These are phyloP conservation scores for Cicer cuneatum DNA, from an alignment of 306 rosid genomes.

Conservation along the genomic window DNA sequence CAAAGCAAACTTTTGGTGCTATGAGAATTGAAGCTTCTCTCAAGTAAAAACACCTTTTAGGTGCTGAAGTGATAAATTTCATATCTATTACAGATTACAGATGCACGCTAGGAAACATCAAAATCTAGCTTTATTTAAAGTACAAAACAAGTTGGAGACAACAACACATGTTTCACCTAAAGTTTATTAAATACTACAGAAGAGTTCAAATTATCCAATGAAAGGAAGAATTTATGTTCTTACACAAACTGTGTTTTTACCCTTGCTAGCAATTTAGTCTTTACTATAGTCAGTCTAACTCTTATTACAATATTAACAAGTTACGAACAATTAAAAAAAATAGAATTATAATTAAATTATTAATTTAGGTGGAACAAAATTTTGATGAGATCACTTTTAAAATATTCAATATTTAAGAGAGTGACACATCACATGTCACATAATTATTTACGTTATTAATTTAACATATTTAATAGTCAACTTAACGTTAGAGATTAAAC, in stretches of 20 bases:
- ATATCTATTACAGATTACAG: slow-evolving; percentile 26
- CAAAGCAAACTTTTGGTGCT: too few relatives aligned
- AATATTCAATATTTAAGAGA: too few relatives aligned
- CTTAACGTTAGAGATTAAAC: too few relatives aligned
- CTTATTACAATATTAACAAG: neutral
- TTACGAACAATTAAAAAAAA: slow-evolving; percentile 4
- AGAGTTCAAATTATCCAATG: slow-evolving; percentile 32
- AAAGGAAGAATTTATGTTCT: slow-evolving; percentile 20
- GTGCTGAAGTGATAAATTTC: slow-evolving; percentile 40
- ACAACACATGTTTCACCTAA: slow-evolving; percentile 46
- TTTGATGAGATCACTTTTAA: too few relatives aligned
- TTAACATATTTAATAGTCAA: too few relatives aligned
- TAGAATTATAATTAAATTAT: neutral
- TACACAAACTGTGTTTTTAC: slow-evolving; percentile 19
- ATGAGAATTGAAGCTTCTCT: slow-evolving; percentile 31
- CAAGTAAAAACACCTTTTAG: slow-evolving; percentile 33
- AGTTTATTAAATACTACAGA: slow-evolving; percentile 39
- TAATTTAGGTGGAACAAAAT: too few relatives aligned
- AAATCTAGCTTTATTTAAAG: slow-evolving; percentile 42
- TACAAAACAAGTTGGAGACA: slow-evolving; percentile 46
- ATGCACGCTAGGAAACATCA: slow-evolving; percentile 50
- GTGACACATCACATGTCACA: too few relatives aligned
- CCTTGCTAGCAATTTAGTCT: too few relatives aligned
- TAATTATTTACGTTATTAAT: too few relatives aligned
- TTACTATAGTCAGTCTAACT: too few relatives aligned